Evolutionary conservation across 495 filamentous ascomycete genomes (phyloP).

Genomic region (Achaetomiella virescens): DNA sequence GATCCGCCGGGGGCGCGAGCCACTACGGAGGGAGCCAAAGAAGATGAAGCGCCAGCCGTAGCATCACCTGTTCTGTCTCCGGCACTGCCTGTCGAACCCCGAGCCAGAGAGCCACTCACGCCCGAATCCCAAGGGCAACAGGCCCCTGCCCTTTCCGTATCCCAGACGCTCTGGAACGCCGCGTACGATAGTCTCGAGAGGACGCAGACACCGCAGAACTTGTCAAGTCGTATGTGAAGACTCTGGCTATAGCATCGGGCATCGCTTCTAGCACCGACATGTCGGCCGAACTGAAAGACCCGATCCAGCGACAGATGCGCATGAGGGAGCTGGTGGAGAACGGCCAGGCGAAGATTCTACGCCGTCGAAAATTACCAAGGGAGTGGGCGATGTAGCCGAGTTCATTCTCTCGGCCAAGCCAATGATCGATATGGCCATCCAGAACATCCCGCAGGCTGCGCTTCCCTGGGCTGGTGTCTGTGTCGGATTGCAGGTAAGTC

Average conservation of each 20-base stretch:
- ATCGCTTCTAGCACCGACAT: constrained; percentile 5
- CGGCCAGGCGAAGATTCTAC: constrained; percentile 17
- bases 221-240: constrained; percentile 19
- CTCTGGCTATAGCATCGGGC: constrained; percentile 8
- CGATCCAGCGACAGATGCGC: constrained; percentile 11
- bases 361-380: constrained; percentile 14
- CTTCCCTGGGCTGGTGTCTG: constrained; percentile 22
- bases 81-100: constrained; percentile 1
- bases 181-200: constrained; percentile 23
- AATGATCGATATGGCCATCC: constrained; percentile 16
- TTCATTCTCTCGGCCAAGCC: constrained; percentile 15
- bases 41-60: constrained; percentile 4
- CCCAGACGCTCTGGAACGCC: constrained; percentile 21
- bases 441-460: constrained; percentile 15
- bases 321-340: constrained; percentile 19
- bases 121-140: constrained; percentile 5
- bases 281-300: constrained; percentile 9
- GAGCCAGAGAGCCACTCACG: neutral
- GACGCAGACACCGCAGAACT: constrained; percentile 18
- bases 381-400: constrained; percentile 16
- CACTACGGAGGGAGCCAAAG: neutral
- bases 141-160: constrained; percentile 10
- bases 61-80: constrained; percentile 1
- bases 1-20: neutral
- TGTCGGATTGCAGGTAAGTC: constrained; percentile 18